Evolutionary conservation across 139 green algal genomes (phyloP).

Genomic region (Marvania coccoides): DNA sequence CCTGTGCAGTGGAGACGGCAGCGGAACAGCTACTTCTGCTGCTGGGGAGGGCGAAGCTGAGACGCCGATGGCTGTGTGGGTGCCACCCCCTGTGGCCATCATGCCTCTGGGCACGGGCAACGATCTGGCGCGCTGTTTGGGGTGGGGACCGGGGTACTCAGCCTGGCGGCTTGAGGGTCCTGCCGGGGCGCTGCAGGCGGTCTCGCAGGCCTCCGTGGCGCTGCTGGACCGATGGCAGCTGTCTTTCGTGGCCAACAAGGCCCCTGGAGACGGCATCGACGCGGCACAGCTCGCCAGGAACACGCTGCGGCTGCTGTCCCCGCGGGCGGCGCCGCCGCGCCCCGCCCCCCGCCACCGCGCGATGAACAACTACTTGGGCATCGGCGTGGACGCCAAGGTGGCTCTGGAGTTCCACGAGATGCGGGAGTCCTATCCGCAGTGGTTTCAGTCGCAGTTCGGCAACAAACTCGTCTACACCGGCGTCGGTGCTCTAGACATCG

Average conservation of each 20-base stretch:
- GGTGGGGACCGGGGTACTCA: constrained; percentile 61
- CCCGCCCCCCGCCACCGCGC: constrained; percentile 15
- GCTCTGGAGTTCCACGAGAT: constrained; percentile 68
- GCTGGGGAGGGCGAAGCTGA: background rate
- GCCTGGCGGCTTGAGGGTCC: constrained; percentile 20
- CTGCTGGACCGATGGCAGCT: constrained; percentile 65
- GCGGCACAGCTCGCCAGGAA: background rate
- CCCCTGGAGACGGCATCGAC: background rate
- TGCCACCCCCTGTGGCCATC: constrained; percentile 59
- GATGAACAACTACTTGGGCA: constrained; percentile 79
- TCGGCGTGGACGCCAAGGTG: constrained; percentile 71
- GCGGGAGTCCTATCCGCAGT: constrained; percentile 50
- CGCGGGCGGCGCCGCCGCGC: background rate
- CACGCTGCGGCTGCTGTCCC: background rate
- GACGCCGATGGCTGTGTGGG: constrained; percentile 13
- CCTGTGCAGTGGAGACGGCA: background rate
- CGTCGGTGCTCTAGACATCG: constrained; percentile 62
- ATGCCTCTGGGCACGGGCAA: constrained; percentile 82
- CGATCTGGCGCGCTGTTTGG: constrained; percentile 74
- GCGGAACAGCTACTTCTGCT: background rate
- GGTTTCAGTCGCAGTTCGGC: constrained; percentile 28
- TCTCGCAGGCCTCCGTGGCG: constrained; percentile 38
- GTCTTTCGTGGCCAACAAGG: background rate
- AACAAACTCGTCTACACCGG: constrained; percentile 75
- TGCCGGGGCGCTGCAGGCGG: constrained; percentile 41